Percentiles rank a stretch among this genome's conserved stretches.
Conservation (phyloP, 495 filamentous ascomycete species). For the Neurospora sp. region DNA sequence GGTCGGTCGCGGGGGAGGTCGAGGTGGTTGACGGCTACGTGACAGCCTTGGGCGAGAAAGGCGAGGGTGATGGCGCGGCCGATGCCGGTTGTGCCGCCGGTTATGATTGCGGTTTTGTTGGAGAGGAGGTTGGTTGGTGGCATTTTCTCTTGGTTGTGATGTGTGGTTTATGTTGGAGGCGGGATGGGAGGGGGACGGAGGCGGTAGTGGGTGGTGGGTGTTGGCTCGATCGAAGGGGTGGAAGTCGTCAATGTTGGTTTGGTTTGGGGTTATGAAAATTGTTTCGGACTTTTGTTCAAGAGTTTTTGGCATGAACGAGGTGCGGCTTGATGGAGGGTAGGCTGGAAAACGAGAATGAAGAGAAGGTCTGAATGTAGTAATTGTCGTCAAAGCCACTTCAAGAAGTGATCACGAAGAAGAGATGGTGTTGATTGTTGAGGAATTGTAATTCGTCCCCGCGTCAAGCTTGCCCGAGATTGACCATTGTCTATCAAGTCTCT, state of each 20-base stretch:
- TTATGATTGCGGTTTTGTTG: slow-evolving; percentile 65
- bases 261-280: background rate
- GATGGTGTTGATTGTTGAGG: background rate
- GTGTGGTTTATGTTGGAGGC: background rate
- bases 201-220: background rate
- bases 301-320: background rate
- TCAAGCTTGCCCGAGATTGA: background rate
- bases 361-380: background rate
- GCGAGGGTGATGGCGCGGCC: slow-evolving; percentile 65
- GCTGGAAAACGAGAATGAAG: background rate
- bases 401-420: background rate
- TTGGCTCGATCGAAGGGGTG: background rate
- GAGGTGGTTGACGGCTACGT: slow-evolving; percentile 63
- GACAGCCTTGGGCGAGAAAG: slow-evolving; percentile 59
- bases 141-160: slow-evolving; percentile 14
- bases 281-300: background rate
- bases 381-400: background rate
- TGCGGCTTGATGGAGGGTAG: background rate
- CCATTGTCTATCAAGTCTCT: background rate
- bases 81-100: slow-evolving; percentile 68
- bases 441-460: background rate
- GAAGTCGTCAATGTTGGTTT: background rate
- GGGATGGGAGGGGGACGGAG: no score
- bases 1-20: slow-evolving; percentile 42
- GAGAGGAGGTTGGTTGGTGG: slow-evolving; percentile 43